Evolutionary conservation across 2,329 filamentous ascomycete species (phyloP), one percentile per base, ranked within the genome.

Genomic region (Waltergamsia citrina): DNA sequence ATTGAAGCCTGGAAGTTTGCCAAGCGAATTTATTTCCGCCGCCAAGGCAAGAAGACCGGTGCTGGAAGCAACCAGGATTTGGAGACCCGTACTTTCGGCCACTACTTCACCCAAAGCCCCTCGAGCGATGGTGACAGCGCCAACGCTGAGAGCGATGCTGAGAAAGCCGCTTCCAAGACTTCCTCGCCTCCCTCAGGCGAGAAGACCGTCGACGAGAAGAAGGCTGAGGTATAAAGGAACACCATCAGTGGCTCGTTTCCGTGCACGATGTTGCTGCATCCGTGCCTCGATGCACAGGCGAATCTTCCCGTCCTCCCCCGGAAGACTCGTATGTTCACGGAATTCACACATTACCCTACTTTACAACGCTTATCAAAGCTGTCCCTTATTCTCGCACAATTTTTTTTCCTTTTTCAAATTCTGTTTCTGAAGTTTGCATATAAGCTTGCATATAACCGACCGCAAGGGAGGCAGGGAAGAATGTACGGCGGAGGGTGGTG

Each of bases 1-100:
- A 60, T 74, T 5, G 74, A 78, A 47, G 35, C 50, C 0, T 78
- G 72, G 71, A 78, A 78, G 50, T 72, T 62, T 58, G 54, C 46
- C 4, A 78, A 78, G 61, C 59, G 74, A 12, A 35, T 59, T n/a
- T 60, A 53, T 37, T 56, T 52, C 41, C 51, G 56, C 7, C 52
- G 53, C 17, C 46, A 47, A 29, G 49, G 47, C 3, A 33, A 27
- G 36, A 47, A 46, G 36, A 29, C 20, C 10, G 23, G 25, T n/a
- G 18, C n/a, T 4, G 30, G 30, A 15, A 33, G 22, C 17, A 22
- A 26, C 7, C 32, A 29, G 7, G 39, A 41, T 29, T 34, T 41
- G 7, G 39, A 41, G 39, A 37, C 23, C 24, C 20, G 36, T 31
- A 36, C 39, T n/a, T 37, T 38, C 31, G 35, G 35, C 14, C 35